Evolutionary conservation across 805 yeast species (phyloP).

Genomic region (Sugiyamaella valdiviana): DNA sequence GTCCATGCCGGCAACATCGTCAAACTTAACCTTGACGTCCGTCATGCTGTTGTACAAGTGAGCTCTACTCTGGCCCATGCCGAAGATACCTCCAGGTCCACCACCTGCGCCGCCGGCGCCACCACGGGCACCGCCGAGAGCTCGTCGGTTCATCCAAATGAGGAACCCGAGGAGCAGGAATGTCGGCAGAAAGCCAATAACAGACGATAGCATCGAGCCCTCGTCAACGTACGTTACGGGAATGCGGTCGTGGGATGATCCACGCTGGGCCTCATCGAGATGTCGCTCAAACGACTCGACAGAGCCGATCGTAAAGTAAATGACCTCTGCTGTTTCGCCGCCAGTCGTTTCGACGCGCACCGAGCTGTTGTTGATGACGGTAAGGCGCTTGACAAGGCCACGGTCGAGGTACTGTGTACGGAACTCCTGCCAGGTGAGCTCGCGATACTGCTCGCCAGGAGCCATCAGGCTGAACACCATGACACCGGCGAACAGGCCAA

Average conservation of each 20-base stretch:
- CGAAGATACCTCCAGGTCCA: conserved; percentile 63
- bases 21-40: conserved; percentile 73
- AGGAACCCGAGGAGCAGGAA: conserved; percentile 73
- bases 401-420: conserved; percentile 68
- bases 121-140: conserved; percentile 38
- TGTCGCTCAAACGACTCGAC: conserved; percentile 81
- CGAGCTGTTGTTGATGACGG: conserved; percentile 63
- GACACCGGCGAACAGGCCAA: conserved; percentile 11
- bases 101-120: conserved; percentile 42
- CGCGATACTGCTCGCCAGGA: conserved; percentile 20
- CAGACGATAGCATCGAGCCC: conserved; percentile 54
- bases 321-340: conserved; percentile 53
- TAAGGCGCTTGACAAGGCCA: conserved; percentile 68
- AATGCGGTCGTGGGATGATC: conserved; percentile 60
- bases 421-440: conserved; percentile 73
- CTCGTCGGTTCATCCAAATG: conserved; percentile 53
- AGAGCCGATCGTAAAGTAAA: conserved; percentile 81
- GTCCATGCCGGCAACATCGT: conserved; percentile 91
- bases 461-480: conserved; percentile 11
- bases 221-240: conserved; percentile 73
- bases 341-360: conserved; percentile 38
- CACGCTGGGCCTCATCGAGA: conserved; percentile 65
- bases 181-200: conserved; percentile 76
- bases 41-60: conserved; percentile 77
- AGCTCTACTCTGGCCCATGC: conserved; percentile 73